Evolutionary conservation across 2,329 filamentous ascomycete species (phyloP), one percentile per base, ranked within the genome.

Genomic region (Colletotrichum graminicola): DNA sequence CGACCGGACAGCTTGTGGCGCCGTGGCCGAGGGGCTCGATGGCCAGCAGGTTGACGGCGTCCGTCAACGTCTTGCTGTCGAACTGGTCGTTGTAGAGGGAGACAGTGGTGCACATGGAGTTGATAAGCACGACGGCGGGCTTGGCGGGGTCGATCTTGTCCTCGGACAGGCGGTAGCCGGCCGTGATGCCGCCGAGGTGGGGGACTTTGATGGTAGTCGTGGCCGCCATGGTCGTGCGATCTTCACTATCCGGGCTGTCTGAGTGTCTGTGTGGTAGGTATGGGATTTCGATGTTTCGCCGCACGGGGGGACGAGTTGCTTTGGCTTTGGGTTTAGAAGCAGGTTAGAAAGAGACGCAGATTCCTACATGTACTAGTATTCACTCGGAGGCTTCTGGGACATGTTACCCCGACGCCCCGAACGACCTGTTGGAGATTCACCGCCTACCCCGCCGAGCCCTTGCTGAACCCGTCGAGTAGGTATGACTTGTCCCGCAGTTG

Each of bases 11-110:
- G 66, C 76, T 79, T 1, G 86, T 87, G 21, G 82, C 78, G 72
- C 86, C 86, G 74, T 88, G 86, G 67, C 86, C 86, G 0, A 88
- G 82, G 1, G 84, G 85, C 77, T 88, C 86, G 67, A 88, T 81
- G 54, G 86, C 86, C 7, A 88, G 77, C 7, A 88, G 79, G 74
- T 88, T 88, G 75, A 83, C 80, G 6, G 78, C 79, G 36, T 77
- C 75, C 0, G 81, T 82, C 29, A 88, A 80, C 1, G 73, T 68
- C 59, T 78, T 76, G 77, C 80, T 82, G 36, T 75, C 74, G 70
- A 87, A 84, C 76, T 88, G 84, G 6, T 75, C 74, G 21, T 81
- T 75, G 76, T 84, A 88, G 18, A 87, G 81, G 1, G 84, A 81
- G 1, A 79, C 80, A 2, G 84, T 86, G 39, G 84, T 86, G 77